Base-by-base conservation (phyloP, 305 asterid genomes). In the Petunia hybrid region DNA sequence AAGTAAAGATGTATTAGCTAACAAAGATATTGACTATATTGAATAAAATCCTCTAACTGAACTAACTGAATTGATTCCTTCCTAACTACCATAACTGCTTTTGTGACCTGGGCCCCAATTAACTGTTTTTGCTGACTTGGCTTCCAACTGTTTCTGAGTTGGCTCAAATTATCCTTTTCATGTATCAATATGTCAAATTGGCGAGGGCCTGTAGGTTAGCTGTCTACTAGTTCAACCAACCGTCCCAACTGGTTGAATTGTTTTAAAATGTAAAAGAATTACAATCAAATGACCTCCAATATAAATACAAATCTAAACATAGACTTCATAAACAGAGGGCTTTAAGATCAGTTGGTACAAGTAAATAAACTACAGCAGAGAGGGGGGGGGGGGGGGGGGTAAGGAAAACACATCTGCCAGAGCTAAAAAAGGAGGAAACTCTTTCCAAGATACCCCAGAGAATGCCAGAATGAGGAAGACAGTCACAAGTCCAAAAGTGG, bases 401-500 rank as follows among this genome's bases (percentile, higher is more conserved):
- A 51, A 22, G 60, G 78, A 73, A 73, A 36, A 35, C 78, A 73
- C 78, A 31, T 51, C 60, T 51, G 63, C 45, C 51, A 73, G 63
- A 36, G 62, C 12, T 9, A 10, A 22, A 8, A 41, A 45, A 8
- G 41, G 9, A 22, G n/a, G 5, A 9, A 46, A 9, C 9, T 46
- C 13, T 46, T 45, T 43, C 31, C 35, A 70, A 22, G 77, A 31
- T 46, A 31, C 9, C 16, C 43, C 45, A 10, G 62, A 48, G 62
- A 71, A 71, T 35, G 43, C 35, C 31, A 48, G 45, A 71, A 71
- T 48, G 78, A 51, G 62, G 4, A 10, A 4, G 78, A 36, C 45
- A 51, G 77, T 10, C 57, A 70, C 60, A 31, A 73, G 62, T 73
- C 78, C 78, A 73, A 35, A 22, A 48, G 62, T 36, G 62, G 45